phyloP scores from a whole-genome alignment of 2,329 filamentous ascomycete genomes.

The Trichoderma guizhouense region DNA sequence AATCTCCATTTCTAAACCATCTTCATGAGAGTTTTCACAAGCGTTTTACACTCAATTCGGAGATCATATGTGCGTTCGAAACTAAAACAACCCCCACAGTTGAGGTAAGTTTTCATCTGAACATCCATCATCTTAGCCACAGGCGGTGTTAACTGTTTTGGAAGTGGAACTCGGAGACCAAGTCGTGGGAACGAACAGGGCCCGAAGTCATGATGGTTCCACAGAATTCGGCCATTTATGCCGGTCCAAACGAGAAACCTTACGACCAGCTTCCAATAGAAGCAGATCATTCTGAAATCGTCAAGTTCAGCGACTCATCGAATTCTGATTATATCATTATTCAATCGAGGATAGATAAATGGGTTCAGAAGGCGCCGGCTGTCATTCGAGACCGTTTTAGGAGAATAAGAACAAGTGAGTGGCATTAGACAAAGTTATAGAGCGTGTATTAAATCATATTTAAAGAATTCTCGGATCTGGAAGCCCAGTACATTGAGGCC shows the following conservation, averaged over 20 bases:
- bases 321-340: not conserved
- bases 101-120: conserved; percentile 13
- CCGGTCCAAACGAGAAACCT: conserved; percentile 19
- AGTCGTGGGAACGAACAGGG: conserved; percentile 20
- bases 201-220: conserved; percentile 24
- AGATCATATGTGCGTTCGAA: conserved; percentile 24
- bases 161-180: conserved; percentile 1
- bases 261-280: conserved; percentile 24
- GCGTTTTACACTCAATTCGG: conserved; percentile 20
- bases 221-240: conserved; percentile 26
- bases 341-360: not conserved
- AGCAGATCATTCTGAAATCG: conserved; percentile 26
- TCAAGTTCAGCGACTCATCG: conserved; percentile 22
- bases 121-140: not conserved
- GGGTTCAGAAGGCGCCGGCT: not conserved
- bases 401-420: not conserved
- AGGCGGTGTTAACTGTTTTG: not conserved
- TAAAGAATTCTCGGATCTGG: not conserved
- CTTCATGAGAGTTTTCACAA: conserved; percentile 23
- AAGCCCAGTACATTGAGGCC: not conserved
- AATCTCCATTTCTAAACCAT: conserved; percentile 23
- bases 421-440: accelerated
- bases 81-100: conserved; percentile 21
- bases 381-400: not conserved
- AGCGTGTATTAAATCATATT: not conserved